Base-by-base conservation (phyloP, 2,329 filamentous ascomycete species). In the Gyromitra esculenta region DNA sequence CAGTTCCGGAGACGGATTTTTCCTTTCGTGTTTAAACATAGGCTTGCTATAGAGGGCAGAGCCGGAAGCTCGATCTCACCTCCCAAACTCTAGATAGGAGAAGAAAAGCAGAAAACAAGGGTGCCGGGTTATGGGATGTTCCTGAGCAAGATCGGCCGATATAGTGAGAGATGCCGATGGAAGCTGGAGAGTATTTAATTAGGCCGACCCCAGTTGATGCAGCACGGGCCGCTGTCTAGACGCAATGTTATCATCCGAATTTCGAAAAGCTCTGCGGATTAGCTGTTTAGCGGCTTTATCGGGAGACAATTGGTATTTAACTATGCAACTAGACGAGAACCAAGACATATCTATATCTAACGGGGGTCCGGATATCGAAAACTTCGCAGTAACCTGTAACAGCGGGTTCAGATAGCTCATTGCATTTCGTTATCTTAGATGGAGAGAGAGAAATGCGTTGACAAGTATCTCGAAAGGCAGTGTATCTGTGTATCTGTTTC, bases 111-210 rank as follows among this genome's bases (percentile, higher is more conserved):
- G 31, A 31, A 5, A 54, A n/a, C 21, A 21, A 9, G 8, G 41
- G 6, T 31, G 7, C 18, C 57, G 57, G 63, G 54, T 71, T 71
- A 9, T 59, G 69, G 60, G 2, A 31, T 4, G 69, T 52, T 71
- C 59, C 59, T 71, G 48, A 43, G 37, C 56, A 64, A 56, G 52
- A 73, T 73, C 69, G 60, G 60, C 18, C 69, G 69, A 73, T 73
- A 73, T 39, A 41, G 15, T 15, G 67, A 54, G 45, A 54, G 57
- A 71, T 63, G 67, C 45, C 45, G 56, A 70, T 70, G 66, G 37
- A 50, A 54, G 39, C n/a, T 52, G 25, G 66, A 52, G 35, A n/a
- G 18, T 39, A 21, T 54, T 56, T 64, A 72, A 65, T 65, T 72
- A 31, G 41, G 43, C 35, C 45, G 25, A 45, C 69, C 45, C 48